Evolutionary conservation across 257 asterid species (phyloP), one percentile per base, ranked within the genome.

Genomic region (Plantago elongata): DNA sequence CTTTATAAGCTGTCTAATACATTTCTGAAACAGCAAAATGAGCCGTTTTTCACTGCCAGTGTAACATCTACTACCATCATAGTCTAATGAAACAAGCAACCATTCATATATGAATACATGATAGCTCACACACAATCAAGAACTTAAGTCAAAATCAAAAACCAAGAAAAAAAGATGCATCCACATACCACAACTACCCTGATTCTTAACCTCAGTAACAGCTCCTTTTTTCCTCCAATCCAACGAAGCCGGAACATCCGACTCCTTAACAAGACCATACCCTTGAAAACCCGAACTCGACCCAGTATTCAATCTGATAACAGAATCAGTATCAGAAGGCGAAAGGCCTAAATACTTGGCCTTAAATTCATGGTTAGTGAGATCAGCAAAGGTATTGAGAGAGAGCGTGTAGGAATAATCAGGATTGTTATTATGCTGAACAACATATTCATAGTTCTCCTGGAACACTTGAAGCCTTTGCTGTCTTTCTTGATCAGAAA

Each of bases 221-320:
- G 94, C 97, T 63, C 97, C 99, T 65, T 82, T 66, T 5, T 73
- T 67, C 75, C 96, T 83, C 99, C 99, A 93, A 80, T 93, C 99
- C 60, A 87, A 40, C 8, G 94, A 78, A 48, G 74, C 60, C 10
- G 97, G 97, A 62, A 82, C 42, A 57, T 74, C 89, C 29, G 71
- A 49, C 43, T 69, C 80, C 1, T 66, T 61, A 58, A 70, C 74
- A 63, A 69, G 73, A 70, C 60, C 61, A 3, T 51, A 38, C 30
- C 61, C 82, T 11, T 68, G 78, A 60, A 13, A n/a, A n/a, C n/a
- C 11, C 9, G 48, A 43, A 9, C 65, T 69, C 8, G 62, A 54
- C 79, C 70, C 65, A 45, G 76, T 62, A 63, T 82, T 82, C 92
- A 85, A 65, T 64, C 87, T 84, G 70, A 93, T 89, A 1, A 77